A percentile compares a stretch with the other conserved stretches of the same genome.
Evolutionary conservation across 1,284 basidiomycete species (phyloP).

Genomic region (Trichosporon sp.): DNA sequence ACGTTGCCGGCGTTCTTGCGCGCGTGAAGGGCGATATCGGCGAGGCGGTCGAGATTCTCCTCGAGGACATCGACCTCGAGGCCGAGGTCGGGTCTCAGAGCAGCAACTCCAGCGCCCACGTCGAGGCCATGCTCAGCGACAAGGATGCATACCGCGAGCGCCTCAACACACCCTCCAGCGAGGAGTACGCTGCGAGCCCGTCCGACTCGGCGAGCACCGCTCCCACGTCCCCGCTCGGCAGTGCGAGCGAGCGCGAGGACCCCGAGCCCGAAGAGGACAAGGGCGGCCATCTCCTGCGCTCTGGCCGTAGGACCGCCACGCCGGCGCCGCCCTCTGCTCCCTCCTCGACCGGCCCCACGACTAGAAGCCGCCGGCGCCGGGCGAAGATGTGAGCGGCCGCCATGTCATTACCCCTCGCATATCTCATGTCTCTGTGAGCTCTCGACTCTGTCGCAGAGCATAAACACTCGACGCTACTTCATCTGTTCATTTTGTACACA

Average conservation of each 20-base stretch:
- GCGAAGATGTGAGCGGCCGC: constrained; percentile 1
- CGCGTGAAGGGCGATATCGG: constrained; percentile 37
- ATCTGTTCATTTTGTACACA: neutral
- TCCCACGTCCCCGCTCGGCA: constrained; percentile 12
- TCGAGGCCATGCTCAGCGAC: constrained; percentile 6
- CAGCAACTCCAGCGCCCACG: constrained; percentile 4
- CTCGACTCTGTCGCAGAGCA: neutral
- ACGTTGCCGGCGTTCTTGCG: constrained; percentile 27
- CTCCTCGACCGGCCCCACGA: neutral
- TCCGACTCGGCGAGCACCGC: constrained; percentile 13
- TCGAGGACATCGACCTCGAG: constrained; percentile 33
- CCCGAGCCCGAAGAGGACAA: neutral
- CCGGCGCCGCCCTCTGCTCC: neutral
- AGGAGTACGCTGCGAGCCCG: constrained; percentile 4
- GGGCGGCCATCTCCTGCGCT: neutral
- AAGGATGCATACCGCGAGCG: constrained; percentile 12
- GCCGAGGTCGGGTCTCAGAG: constrained; percentile 11
- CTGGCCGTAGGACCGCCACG: neutral
- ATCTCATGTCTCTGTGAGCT: neutral
- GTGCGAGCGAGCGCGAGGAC: constrained; percentile 9
- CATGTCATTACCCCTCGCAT: no score
- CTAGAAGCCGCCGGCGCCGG: neutral
- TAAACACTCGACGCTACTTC: neutral
- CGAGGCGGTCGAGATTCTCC: constrained; percentile 39
- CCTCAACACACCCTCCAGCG: constrained; percentile 8